These are phyloP conservation scores for Withania somnifera DNA, from an alignment of 305 asterid genomes.

Conservation along the genomic window DNA sequence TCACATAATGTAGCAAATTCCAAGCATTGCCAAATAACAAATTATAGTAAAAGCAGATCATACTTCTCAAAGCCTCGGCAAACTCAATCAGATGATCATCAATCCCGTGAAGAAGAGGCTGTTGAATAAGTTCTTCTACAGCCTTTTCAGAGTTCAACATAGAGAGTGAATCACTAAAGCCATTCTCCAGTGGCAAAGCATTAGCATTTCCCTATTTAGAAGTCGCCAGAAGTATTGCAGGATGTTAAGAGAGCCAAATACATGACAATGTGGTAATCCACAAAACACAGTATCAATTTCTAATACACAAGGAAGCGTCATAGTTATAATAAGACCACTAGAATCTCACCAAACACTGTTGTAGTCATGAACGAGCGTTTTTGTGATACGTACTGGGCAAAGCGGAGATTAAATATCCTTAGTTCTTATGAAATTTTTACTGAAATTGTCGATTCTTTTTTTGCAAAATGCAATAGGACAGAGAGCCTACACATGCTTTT, in stretches of 20 bases:
- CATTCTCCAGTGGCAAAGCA: slow-evolving; percentile 43
- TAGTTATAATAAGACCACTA: neutral
- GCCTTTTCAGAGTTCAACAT: slow-evolving; percentile 46
- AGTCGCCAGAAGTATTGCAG: slow-evolving; percentile 3
- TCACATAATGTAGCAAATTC: neutral
- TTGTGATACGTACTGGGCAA: neutral
- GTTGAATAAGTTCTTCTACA: slow-evolving; percentile 57
- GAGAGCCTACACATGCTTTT: neutral
- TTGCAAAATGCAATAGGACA: neutral
- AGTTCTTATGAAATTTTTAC: neutral
- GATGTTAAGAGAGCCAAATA: neutral
- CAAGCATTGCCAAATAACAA: neutral
- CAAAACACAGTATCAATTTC: neutral
- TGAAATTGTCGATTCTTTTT: neutral
- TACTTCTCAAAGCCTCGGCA: slow-evolving; percentile 92
- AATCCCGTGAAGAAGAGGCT: slow-evolving; percentile 63
- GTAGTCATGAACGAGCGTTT: neutral
- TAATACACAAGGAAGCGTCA: neutral
- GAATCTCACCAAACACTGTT: neutral
- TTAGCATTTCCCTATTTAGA: slow-evolving; percentile 38
- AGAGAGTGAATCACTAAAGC: slow-evolving; percentile 33
- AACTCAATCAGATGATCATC: slow-evolving; percentile 85
- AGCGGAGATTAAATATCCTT: neutral
- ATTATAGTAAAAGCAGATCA: neutral
- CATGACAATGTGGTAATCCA: neutral